Evolutionary conservation across 768 basidiomycete genomes (phyloP).

Genomic region (Lactarius quietus): DNA sequence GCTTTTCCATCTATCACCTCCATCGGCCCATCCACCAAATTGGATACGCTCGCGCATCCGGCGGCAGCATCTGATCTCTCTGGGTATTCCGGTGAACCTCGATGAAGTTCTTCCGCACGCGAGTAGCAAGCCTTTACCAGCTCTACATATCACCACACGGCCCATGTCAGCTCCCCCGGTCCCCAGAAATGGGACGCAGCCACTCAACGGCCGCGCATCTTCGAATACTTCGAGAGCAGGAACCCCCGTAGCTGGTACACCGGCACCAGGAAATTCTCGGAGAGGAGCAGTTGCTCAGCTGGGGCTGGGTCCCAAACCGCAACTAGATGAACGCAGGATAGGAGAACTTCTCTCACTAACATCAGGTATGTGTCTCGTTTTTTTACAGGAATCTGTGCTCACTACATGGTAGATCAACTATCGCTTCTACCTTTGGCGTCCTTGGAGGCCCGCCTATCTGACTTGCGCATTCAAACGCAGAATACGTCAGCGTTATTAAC

Average conservation of each 20-base stretch:
- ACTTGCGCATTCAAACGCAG: slow-evolving; percentile 69
- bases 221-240: slow-evolving; percentile 52
- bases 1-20: slow-evolving; percentile 62
- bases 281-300: slow-evolving; percentile 36
- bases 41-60: slow-evolving; percentile 93
- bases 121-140: slow-evolving; percentile 64
- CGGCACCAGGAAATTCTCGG: slow-evolving; percentile 38
- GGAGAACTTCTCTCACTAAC: slow-evolving; percentile 61
- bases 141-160: slow-evolving; percentile 77
- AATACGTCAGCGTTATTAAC: slow-evolving; percentile 74
- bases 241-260: slow-evolving; percentile 35
- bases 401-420: slow-evolving; percentile 55
- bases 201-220: slow-evolving; percentile 34
- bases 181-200: slow-evolving; percentile 40
- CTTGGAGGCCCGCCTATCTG: slow-evolving; percentile 62
- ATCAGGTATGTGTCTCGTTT: slow-evolving; percentile 47
- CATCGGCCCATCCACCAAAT: slow-evolving; percentile 79
- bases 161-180: slow-evolving; percentile 79
- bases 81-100: slow-evolving; percentile 92
- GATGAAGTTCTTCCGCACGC: slow-evolving; percentile 82
- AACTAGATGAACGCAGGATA: slow-evolving; percentile 63
- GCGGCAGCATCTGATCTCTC: slow-evolving; percentile 82
- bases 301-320: slow-evolving; percentile 73
- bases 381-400: neutral
- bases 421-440: slow-evolving; percentile 64